phyloP scores from a whole-genome alignment of 1,139 yeast genomes.

The Eremothecium coryli region DNA sequence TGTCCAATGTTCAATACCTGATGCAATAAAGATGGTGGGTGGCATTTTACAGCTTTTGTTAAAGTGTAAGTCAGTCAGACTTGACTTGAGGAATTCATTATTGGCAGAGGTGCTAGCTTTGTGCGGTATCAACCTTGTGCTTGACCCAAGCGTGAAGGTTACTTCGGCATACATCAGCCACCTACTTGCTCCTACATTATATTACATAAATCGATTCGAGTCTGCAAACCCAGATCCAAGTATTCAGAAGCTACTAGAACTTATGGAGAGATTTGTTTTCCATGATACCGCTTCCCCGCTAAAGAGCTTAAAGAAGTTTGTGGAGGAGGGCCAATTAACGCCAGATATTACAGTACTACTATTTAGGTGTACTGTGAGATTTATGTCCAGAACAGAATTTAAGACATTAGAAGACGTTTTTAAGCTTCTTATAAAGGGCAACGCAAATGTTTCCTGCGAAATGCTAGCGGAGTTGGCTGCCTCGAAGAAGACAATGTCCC shows the following conservation, averaged over 20 bases:
- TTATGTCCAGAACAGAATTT: conserved; percentile 24
- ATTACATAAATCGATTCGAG: conserved; percentile 13
- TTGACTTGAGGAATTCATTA: conserved; percentile 8
- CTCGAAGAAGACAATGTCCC: conserved; percentile 42
- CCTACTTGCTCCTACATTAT: conserved; percentile 19
- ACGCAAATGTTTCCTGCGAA: conserved; percentile 33
- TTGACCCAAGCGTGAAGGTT: conserved; percentile 13
- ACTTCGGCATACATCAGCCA: conserved; percentile 16
- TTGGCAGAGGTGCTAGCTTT: conserved; percentile 16
- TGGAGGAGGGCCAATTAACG: conserved; percentile 11
- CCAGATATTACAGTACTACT: conserved; percentile 13
- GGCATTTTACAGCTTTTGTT: conserved; percentile 13
- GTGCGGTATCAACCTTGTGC: conserved; percentile 15
- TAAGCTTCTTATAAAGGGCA: conserved; percentile 31
- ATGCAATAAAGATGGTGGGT: conserved; percentile 19
- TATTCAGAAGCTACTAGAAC: conserved; percentile 6
- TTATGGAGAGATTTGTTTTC: conserved; percentile 17
- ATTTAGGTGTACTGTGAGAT: conserved; percentile 20
- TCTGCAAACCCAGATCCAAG: background rate
- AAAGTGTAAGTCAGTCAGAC: conserved; percentile 2
- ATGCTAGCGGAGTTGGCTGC: conserved; percentile 35
- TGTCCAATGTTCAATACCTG: conserved; percentile 22
- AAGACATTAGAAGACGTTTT: conserved; percentile 37
- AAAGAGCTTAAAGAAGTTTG: conserved; percentile 16
- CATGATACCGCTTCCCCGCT: conserved; percentile 12